Evolutionary conservation across 768 basidiomycete genomes (phyloP).

Genomic region (Podaxis sp.): DNA sequence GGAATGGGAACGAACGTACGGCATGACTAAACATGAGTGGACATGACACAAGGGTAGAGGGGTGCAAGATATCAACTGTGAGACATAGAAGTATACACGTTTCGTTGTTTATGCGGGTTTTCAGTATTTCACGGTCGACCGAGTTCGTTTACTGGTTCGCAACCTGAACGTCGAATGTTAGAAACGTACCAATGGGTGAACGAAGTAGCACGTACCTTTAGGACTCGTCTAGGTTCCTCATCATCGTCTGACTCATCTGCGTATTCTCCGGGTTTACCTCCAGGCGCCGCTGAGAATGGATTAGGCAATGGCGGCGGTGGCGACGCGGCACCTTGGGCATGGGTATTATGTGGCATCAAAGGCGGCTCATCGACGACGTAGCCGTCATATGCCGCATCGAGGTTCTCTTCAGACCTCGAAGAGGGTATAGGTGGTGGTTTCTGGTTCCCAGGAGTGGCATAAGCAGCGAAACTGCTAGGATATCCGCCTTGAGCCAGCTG

Average conservation of each 20-base stretch:
- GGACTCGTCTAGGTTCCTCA: slow-evolving; percentile 27
- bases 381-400: slow-evolving; percentile 34
- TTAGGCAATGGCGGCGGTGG: slow-evolving; percentile 17
- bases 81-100: neutral
- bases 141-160: slow-evolving; percentile 24
- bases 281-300: slow-evolving; percentile 21
- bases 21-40: neutral
- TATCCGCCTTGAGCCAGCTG: neutral
- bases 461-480: slow-evolving; percentile 4
- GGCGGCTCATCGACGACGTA: slow-evolving; percentile 25
- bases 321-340: neutral
- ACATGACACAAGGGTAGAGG: neutral
- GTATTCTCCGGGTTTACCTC: slow-evolving; percentile 21
- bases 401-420: slow-evolving; percentile 11
- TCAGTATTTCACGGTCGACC: neutral
- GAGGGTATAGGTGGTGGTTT: neutral
- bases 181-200: neutral
- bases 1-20: neutral
- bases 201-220: slow-evolving; percentile 29
- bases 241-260: slow-evolving; percentile 24
- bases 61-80: neutral
- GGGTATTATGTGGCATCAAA: neutral
- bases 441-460: neutral
- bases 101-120: neutral
- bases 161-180: slow-evolving; percentile 20